Evolutionary conservation across 805 yeast genomes (phyloP).

Genomic region (Dipodascus geniculatus): DNA sequence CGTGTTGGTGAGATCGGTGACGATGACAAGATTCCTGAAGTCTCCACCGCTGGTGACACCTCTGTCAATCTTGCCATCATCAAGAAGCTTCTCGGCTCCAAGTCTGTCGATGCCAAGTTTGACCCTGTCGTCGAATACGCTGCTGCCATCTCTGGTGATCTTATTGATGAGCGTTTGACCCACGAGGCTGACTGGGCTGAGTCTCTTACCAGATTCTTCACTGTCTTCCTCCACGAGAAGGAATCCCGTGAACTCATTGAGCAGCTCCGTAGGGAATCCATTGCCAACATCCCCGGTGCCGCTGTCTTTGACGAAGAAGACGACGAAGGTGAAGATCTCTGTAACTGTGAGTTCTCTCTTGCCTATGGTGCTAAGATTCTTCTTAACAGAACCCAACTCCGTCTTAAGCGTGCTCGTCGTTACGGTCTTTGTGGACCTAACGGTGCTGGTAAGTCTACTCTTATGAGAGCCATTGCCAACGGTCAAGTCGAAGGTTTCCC

Average conservation of each 20-base stretch:
- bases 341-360: constrained; percentile 99
- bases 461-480: constrained; percentile 95
- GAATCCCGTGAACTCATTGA: constrained; percentile 85
- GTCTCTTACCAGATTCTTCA: constrained; percentile 84
- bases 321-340: constrained; percentile 96
- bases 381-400: constrained; percentile 97
- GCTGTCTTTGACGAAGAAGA: constrained; percentile 85
- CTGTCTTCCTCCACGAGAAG: constrained; percentile 89
- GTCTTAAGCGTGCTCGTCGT: constrained; percentile 92
- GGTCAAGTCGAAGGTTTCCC: constrained; percentile 99
- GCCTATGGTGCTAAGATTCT: constrained; percentile 99
- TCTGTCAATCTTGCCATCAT: constrained; percentile 76
- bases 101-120: constrained; percentile 66
- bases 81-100: constrained; percentile 55
- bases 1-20: constrained; percentile 97
- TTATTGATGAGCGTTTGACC: constrained; percentile 94
- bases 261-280: constrained; percentile 89
- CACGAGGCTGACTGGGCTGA: constrained; percentile 88
- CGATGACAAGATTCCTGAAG: constrained; percentile 87
- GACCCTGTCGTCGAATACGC: constrained; percentile 65
- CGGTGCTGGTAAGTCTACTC: constrained; percentile 99
- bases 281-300: constrained; percentile 96
- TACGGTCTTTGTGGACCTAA: constrained; percentile 99
- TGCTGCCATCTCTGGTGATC: constrained; percentile 97
- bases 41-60: constrained; percentile 97